Evolutionary conservation across 345 rosid species (phyloP).

Genomic region (Hypericum perforatum): DNA sequence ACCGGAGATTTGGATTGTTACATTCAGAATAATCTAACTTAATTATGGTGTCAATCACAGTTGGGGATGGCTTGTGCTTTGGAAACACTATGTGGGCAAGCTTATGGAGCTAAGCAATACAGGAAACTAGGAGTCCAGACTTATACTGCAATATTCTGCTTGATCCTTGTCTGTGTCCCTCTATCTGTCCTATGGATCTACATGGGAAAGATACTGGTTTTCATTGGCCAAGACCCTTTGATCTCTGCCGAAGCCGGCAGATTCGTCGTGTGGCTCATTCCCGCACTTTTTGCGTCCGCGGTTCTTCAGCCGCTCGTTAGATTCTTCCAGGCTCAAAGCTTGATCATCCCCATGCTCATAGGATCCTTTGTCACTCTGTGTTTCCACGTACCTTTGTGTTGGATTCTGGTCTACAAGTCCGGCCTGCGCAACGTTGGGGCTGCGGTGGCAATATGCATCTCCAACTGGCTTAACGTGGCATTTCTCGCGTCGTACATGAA

Average conservation of each 20-base stretch:
- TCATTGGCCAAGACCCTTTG: conserved; percentile 4
- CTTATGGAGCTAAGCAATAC: too few relatives aligned
- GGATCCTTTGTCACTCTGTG: background rate
- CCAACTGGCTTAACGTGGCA: conserved; percentile 3
- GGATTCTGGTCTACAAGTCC: conserved; percentile 1
- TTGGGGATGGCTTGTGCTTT: too few relatives aligned
- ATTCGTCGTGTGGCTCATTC: too few relatives aligned
- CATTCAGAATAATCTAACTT: too few relatives aligned
- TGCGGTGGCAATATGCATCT: background rate
- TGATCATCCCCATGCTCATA: conserved; percentile 6
- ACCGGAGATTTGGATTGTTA: too few relatives aligned
- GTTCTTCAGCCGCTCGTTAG: conserved; percentile 5
- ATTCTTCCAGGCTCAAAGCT: conserved; percentile 3
- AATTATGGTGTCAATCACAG: too few relatives aligned
- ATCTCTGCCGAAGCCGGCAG: background rate
- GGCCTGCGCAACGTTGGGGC: conserved; percentile 5
- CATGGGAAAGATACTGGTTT: conserved; percentile 1
- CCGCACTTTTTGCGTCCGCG: background rate
- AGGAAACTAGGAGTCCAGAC: too few relatives aligned
- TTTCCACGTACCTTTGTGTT: conserved; percentile 3
- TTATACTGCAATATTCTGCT: background rate
- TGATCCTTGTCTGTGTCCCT: conserved; percentile 1
- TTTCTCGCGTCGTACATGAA: conserved; percentile 4
- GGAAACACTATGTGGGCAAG: too few relatives aligned
- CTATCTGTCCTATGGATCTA: conserved; percentile 3